Percentiles rank a stretch among this genome's conserved stretches.
Evolutionary conservation across 2,329 filamentous ascomycete genomes (phyloP).

Genomic region (Calonectria hongkongensis): DNA sequence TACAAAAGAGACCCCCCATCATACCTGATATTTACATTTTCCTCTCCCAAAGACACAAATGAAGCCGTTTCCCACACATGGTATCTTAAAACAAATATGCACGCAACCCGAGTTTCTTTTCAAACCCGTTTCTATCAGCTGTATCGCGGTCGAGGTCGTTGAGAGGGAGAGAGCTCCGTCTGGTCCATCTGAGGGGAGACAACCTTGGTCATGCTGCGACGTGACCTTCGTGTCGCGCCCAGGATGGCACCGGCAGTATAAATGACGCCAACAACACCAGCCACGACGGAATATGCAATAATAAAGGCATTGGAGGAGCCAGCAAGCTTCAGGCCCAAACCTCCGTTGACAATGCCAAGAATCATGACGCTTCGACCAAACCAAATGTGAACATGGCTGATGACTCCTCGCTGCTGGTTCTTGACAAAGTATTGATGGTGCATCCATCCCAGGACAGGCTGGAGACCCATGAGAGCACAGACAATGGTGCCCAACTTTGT

Average conservation of each 20-base stretch:
- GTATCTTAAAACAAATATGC: constrained; percentile 12
- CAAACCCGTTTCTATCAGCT: constrained; percentile 8
- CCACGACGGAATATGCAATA: constrained; percentile 74
- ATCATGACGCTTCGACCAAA: constrained; percentile 75
- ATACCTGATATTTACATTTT: constrained; percentile 7
- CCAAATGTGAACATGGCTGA: constrained; percentile 78
- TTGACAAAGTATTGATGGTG: constrained; percentile 74
- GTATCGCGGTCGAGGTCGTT: constrained; percentile 11
- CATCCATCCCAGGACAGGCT: constrained; percentile 74
- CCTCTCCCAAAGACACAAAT: background rate
- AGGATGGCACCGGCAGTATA: constrained; percentile 63
- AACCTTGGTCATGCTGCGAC: constrained; percentile 43
- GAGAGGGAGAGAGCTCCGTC: constrained; percentile 42
- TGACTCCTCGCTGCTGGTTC: constrained; percentile 66
- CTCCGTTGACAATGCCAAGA: constrained; percentile 78
- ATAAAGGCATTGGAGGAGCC: constrained; percentile 62
- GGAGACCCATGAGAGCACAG: constrained; percentile 71
- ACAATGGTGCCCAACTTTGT: constrained; percentile 75
- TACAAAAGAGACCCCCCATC: constrained; percentile 2
- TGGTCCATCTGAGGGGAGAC: constrained; percentile 53
- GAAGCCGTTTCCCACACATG: constrained; percentile 8
- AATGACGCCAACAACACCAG: constrained; percentile 67
- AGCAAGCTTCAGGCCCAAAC: constrained; percentile 74
- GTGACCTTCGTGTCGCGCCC: constrained; percentile 41
- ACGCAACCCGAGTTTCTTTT: constrained; percentile 4